Percentiles rank a stretch among this genome's conserved stretches.
These are phyloP conservation scores for Calonectria pseudoturangicola DNA, from an alignment of 2,329 filamentous ascomycete species.

Conservation along the genomic window DNA sequence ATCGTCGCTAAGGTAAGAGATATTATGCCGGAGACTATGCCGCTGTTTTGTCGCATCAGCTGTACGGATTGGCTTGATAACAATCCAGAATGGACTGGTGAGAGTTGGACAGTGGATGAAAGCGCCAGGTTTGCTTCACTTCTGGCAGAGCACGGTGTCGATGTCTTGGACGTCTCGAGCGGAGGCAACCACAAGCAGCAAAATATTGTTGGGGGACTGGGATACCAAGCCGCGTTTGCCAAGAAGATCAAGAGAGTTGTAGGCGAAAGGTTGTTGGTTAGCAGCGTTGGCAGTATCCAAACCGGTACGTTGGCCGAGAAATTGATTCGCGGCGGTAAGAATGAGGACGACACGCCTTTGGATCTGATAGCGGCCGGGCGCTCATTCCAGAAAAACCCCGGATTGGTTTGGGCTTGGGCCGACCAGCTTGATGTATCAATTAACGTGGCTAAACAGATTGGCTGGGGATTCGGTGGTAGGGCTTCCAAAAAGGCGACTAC, in stretches of 20 bases:
- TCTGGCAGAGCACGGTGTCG: constrained; percentile 80
- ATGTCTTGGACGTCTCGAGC: constrained; percentile 83
- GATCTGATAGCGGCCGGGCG: constrained; percentile 71
- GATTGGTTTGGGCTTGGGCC: constrained; percentile 73
- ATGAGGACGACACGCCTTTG: constrained; percentile 62
- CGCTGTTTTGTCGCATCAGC: constrained; percentile 83
- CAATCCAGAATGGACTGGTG: constrained; percentile 69
- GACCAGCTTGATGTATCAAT: constrained; percentile 70
- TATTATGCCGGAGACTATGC: constrained; percentile 79
- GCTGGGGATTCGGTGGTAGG: constrained; percentile 72
- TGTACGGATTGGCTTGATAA: constrained; percentile 85
- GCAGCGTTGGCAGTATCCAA: constrained; percentile 70
- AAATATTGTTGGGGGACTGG: constrained; percentile 75
- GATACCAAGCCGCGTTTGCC: constrained; percentile 83
- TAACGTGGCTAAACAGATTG: constrained; percentile 71
- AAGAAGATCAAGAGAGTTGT: constrained; percentile 82
- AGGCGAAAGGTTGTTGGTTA: constrained; percentile 72
- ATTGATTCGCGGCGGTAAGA: constrained; percentile 62
- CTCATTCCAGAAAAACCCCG: constrained; percentile 76
- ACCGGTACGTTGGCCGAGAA: constrained; percentile 67
- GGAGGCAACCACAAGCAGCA: constrained; percentile 78
- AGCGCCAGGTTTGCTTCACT: constrained; percentile 77
- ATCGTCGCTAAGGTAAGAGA: constrained; percentile 77
- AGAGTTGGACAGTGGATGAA: constrained; percentile 81
- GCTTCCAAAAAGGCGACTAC: constrained; percentile 44